Evolutionary conservation across 2,329 filamentous ascomycete species (phyloP).

Genomic region (Botrytis galanthina): DNA sequence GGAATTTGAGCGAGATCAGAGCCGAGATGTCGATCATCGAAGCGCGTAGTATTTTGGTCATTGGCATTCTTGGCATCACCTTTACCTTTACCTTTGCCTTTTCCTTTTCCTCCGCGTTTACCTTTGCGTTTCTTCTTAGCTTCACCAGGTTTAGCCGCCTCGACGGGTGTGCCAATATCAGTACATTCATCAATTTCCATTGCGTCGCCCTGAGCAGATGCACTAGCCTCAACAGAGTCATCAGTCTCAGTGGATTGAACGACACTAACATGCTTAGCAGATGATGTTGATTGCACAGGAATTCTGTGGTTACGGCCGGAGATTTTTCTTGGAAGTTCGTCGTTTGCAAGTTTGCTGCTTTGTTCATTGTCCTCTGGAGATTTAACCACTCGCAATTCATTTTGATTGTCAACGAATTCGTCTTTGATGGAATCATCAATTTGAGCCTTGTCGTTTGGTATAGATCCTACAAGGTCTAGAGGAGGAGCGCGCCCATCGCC

Average conservation of each 20-base stretch:
- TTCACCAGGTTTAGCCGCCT: neutral
- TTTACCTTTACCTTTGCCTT: neutral
- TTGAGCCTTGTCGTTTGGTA: neutral
- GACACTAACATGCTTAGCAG: neutral
- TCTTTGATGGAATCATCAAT: too few species aligned
- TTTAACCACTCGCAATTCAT: neutral
- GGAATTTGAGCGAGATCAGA: constrained; percentile 7
- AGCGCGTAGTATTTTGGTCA: neutral
- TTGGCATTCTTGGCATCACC: neutral
- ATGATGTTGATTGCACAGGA: neutral
- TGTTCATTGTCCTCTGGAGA: neutral
- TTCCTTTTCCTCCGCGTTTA: neutral
- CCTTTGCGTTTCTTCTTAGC: neutral
- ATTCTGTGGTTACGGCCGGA: neutral
- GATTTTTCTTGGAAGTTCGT: neutral
- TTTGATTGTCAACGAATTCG: neutral
- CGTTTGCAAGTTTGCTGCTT: neutral
- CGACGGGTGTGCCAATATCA: neutral
- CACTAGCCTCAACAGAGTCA: neutral
- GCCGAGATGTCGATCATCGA: neutral
- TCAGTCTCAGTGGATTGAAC: neutral
- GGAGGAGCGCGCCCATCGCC: neutral
- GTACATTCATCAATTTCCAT: neutral
- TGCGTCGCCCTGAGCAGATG: neutral
- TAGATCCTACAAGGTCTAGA: too few species aligned